A percentile compares a stretch with the other conserved stretches of the same genome.
phyloP scores from a whole-genome alignment of 257 asterid species.

The Orobanche coerulescens region DNA sequence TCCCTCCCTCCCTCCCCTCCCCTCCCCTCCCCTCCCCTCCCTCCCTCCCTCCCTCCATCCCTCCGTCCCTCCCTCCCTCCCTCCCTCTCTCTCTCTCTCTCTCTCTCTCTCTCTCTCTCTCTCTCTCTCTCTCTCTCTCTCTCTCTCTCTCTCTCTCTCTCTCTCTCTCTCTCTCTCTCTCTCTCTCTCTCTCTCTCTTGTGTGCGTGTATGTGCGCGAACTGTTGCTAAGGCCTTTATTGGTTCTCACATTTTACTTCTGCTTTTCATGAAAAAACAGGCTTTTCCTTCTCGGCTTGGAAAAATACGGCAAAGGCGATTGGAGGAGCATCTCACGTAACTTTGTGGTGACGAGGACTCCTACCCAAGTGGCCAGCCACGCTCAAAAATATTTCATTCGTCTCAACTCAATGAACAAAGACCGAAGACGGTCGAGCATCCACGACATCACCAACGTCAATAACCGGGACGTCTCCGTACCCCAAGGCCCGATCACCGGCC shows the following conservation, averaged over 20 bases:
- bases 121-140: no score
- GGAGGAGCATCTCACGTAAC: conserved; percentile 89
- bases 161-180: no score
- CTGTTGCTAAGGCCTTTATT: not conserved
- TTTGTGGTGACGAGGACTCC: conserved; percentile 87
- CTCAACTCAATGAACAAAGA: conserved; percentile 90
- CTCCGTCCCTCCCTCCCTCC: no score
- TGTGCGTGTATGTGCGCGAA: not conserved
- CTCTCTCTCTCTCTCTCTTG: no score
- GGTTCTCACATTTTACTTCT: not conserved
- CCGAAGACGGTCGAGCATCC: conserved; percentile 80
- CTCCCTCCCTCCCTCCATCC: no score
- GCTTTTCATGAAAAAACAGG: conserved; percentile 29
- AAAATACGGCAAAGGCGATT: conserved; percentile 85
- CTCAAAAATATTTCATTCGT: conserved; percentile 87
- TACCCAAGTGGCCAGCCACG: conserved; percentile 95
- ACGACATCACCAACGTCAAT: conserved; percentile 76
- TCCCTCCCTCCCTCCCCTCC: no score
- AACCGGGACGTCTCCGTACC: conserved; percentile 50
- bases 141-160: no score
- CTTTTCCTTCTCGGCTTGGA: conserved; percentile 87
- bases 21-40: no score
- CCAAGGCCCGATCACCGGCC: conserved; percentile 76
- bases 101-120: no score
- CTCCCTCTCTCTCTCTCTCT: no score